These are phyloP conservation scores for Diphasiastrum complanatum DNA, from an alignment of 83 land plant species.

Conservation along the genomic window DNA sequence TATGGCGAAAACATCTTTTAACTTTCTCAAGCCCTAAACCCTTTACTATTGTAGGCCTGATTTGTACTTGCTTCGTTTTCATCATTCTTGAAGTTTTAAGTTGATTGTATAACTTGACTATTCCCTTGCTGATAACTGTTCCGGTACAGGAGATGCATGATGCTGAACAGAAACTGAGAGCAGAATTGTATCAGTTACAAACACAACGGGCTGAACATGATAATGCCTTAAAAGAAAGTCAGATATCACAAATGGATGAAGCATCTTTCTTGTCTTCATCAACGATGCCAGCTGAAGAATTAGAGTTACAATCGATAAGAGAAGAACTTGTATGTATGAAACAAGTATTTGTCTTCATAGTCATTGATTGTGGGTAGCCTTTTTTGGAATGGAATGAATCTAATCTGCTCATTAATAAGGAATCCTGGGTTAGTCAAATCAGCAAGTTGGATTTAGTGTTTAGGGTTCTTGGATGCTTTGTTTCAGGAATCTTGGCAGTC, in stretches of 20 bases:
- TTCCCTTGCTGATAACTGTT: neutral
- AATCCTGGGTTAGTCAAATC: too few relatives aligned
- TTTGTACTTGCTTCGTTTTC: too few relatives aligned
- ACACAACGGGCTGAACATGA: constrained; percentile 18
- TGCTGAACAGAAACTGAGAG: constrained; percentile 16
- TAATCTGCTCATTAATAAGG: too few relatives aligned
- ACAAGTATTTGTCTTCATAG: neutral
- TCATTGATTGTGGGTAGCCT: too few relatives aligned
- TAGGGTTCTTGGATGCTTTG: too few relatives aligned
- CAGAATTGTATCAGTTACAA: constrained; percentile 29
- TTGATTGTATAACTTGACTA: neutral
- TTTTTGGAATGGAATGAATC: too few relatives aligned
- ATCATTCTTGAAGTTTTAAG: neutral
- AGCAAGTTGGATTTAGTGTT: too few relatives aligned
- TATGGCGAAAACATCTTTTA: too few relatives aligned
- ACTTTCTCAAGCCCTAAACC: neutral
- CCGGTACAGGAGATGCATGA: constrained; percentile 27
- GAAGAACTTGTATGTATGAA: constrained; percentile 31
- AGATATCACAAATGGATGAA: too few relatives aligned
- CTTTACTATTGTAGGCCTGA: too few relatives aligned
- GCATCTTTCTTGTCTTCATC: neutral
- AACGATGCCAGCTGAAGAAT: constrained; percentile 8
- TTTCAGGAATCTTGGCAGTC: constrained; percentile 32
- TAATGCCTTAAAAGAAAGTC: constrained; percentile 9
- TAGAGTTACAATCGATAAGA: constrained; percentile 23